Conservation (phyloP, 176 grass and related monocot genomes). For the Eleusine coracana region DNA sequence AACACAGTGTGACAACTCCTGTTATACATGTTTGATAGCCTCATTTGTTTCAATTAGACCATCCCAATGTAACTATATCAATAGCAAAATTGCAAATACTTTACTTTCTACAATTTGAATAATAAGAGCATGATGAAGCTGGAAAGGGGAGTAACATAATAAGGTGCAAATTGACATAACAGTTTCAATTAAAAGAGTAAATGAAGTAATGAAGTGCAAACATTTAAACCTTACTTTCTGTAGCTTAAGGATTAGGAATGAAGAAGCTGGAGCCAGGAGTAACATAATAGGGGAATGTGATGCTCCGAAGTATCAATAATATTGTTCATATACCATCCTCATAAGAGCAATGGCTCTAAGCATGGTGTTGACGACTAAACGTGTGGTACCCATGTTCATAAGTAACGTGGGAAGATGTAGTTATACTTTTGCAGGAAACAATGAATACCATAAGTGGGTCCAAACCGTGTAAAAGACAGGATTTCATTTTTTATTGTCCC, state of each 20-base stretch:
- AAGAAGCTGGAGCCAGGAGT: neutral
- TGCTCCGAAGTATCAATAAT: conserved; percentile 12
- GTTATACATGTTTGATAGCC: too few relatives aligned
- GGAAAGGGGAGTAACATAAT: neutral
- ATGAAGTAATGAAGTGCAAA: neutral
- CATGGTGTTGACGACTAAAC: neutral
- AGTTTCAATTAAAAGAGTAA: neutral
- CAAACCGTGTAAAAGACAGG: neutral
- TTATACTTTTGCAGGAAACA: neutral
- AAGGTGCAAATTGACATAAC: neutral
- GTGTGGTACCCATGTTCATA: neutral
- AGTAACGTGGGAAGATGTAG: neutral
- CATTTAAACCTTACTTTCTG: neutral
- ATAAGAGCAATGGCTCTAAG: neutral
- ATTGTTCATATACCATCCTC: neutral
- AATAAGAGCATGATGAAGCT: neutral
- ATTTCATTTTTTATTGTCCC: neutral
- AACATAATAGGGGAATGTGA: neutral
- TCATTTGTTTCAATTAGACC: too few relatives aligned
- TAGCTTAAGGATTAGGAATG: too few relatives aligned
- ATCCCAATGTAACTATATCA: too few relatives aligned
- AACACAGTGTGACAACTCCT: too few relatives aligned
- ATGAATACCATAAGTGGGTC: neutral
- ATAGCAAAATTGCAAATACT: conserved; percentile 12
- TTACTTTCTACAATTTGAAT: neutral